phyloP scores from a whole-genome alignment of 2,329 filamentous ascomycete genomes.

The Cordyceps farinosa region DNA sequence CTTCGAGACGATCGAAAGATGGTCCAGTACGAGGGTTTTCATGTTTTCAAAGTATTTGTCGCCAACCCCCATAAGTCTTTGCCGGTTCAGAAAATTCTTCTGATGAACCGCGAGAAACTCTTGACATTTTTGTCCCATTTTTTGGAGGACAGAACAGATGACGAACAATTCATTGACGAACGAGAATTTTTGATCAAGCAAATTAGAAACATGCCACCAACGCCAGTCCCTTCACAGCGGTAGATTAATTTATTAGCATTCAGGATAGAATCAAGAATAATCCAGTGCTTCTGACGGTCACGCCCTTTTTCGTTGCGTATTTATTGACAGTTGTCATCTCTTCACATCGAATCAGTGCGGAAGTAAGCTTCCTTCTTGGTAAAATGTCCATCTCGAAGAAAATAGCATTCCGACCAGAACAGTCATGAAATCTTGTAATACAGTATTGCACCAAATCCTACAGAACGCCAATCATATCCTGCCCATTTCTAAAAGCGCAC shows the following conservation, averaged over 20 bases:
- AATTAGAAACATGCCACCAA: constrained; percentile 67
- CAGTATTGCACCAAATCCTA: background rate
- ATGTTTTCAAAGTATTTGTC: constrained; percentile 99
- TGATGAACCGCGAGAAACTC: constrained; percentile 92
- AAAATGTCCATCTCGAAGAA: background rate
- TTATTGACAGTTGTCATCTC: background rate
- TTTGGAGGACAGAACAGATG: constrained; percentile 89
- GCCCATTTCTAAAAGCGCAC: background rate
- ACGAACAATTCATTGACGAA: constrained; percentile 98
- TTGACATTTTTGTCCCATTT: constrained; percentile 87
- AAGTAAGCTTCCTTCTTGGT: background rate
- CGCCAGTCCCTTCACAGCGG: constrained; percentile 52
- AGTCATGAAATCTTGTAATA: background rate
- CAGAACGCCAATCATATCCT: constrained; percentile 12
- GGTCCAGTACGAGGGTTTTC: constrained; percentile 99
- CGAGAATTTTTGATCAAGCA: constrained; percentile 96
- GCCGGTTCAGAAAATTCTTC: constrained; percentile 88
- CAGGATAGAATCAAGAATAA: background rate
- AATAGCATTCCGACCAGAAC: background rate
- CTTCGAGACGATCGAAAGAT: constrained; percentile 94
- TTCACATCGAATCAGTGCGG: background rate
- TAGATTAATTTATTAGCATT: constrained; percentile 19
- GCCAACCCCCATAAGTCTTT: constrained; percentile 98
- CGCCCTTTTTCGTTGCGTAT: background rate
- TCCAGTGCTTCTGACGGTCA: background rate